Percentiles rank a stretch among this genome's conserved stretches.
Conservation (phyloP, 306 rosid species). For the Styphnolobium japonicum region DNA sequence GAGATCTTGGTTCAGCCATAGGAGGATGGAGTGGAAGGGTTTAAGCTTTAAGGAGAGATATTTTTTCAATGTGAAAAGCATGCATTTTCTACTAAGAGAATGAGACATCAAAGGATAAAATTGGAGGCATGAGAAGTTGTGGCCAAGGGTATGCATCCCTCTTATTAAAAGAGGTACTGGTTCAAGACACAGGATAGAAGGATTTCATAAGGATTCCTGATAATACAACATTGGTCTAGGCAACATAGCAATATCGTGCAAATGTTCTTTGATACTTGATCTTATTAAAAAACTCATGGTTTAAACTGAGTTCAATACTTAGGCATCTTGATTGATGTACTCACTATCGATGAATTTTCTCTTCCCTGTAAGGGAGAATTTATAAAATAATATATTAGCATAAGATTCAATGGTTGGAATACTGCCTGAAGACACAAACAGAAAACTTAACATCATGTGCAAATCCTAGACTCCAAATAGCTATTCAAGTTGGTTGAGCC, state of each 20-base stretch:
- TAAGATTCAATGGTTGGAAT: not conserved
- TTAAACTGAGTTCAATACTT: not conserved
- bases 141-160: not conserved
- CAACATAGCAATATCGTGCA: not conserved
- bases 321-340: not conserved
- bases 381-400: not conserved
- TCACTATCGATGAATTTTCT: not conserved
- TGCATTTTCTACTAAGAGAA: not conserved
- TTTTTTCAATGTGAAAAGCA: not conserved
- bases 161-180: not conserved
- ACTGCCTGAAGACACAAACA: not conserved
- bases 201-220: not conserved
- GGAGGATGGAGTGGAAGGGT: not conserved
- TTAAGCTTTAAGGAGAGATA: not conserved
- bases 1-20: not conserved
- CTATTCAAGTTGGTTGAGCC: not conserved
- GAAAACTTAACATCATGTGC: not conserved
- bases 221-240: not conserved
- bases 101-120: not conserved
- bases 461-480: not conserved
- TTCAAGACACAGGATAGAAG: not conserved
- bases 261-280: not conserved
- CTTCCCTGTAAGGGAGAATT: not conserved
- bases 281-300: not conserved
- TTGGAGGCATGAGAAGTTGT: not conserved